phyloP scores from a whole-genome alignment of 495 filamentous ascomycete genomes.

The Penicillium maclennaniae region DNA sequence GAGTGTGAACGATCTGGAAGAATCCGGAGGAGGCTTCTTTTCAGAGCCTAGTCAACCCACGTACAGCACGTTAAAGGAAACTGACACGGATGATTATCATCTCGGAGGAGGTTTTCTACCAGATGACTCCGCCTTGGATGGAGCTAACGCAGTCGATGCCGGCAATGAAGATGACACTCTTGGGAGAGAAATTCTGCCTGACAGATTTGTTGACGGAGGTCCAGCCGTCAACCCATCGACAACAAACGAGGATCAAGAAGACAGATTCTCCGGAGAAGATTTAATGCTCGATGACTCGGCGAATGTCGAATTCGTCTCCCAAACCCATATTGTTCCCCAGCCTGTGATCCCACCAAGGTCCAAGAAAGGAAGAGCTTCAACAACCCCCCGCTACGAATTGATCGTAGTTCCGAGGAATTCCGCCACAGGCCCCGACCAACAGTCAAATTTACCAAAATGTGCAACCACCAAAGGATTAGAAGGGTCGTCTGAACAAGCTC shows the following conservation, averaged over 20 bases:
- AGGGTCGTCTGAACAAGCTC: constrained; percentile 19
- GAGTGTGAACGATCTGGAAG: constrained; percentile 25
- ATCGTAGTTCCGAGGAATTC: constrained; percentile 28
- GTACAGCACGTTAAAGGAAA: constrained; percentile 6
- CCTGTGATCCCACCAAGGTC: background rate
- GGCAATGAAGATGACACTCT: background rate
- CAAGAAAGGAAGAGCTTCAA: background rate
- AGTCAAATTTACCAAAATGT: background rate
- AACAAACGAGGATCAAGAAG: background rate
- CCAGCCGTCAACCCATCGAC: background rate
- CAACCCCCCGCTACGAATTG: constrained; percentile 27
- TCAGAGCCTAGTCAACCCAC: constrained; percentile 43
- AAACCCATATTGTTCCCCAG: background rate
- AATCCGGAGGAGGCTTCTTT: constrained; percentile 40
- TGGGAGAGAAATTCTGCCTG: constrained; percentile 24
- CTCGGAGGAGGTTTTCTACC: constrained; percentile 25
- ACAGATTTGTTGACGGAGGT: constrained; percentile 5
- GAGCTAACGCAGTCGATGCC: background rate
- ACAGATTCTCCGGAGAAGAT: constrained; percentile 1
- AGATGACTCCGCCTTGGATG: constrained; percentile 11
- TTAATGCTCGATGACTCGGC: constrained; percentile 26
- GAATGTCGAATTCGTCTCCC: background rate
- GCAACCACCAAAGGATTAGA: background rate
- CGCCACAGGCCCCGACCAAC: background rate
- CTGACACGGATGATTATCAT: background rate